Conservation (phyloP, 2,329 filamentous ascomycete species). For the Monilinia laxa region DNA sequence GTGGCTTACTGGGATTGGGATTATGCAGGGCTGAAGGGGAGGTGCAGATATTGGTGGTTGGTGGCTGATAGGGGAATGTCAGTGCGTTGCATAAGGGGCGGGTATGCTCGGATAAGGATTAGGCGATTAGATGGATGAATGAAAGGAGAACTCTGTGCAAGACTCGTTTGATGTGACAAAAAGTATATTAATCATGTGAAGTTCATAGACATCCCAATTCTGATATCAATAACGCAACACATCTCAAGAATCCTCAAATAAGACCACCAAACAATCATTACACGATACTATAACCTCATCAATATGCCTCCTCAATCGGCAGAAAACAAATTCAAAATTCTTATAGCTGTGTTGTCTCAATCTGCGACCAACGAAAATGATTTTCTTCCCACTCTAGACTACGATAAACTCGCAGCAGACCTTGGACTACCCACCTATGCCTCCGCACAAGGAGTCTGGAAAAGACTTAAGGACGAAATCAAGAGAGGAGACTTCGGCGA, state of each 20-base stretch:
- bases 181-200: not conserved
- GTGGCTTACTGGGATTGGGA: constrained; percentile 5
- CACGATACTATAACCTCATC: not conserved
- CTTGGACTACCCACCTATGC: not conserved
- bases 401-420: not conserved
- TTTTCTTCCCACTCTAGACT: not conserved
- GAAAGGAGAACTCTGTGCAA: not conserved
- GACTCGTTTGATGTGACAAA: not conserved
- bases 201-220: not conserved
- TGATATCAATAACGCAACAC: not conserved
- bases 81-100: constrained; percentile 13
- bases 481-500: not conserved
- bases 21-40: constrained; percentile 10
- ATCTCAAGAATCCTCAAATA: not conserved
- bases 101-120: constrained; percentile 3
- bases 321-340: not conserved
- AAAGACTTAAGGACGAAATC: not conserved
- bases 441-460: not conserved
- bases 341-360: not conserved
- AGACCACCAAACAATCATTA: not conserved
- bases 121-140: not conserved
- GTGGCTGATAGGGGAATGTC: not conserved
- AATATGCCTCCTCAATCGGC: not conserved
- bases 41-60: constrained; percentile 9
- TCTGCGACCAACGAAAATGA: not conserved